Evolutionary conservation across 345 rosid genomes (phyloP).

Genomic region (Microthlaspi erraticum): DNA sequence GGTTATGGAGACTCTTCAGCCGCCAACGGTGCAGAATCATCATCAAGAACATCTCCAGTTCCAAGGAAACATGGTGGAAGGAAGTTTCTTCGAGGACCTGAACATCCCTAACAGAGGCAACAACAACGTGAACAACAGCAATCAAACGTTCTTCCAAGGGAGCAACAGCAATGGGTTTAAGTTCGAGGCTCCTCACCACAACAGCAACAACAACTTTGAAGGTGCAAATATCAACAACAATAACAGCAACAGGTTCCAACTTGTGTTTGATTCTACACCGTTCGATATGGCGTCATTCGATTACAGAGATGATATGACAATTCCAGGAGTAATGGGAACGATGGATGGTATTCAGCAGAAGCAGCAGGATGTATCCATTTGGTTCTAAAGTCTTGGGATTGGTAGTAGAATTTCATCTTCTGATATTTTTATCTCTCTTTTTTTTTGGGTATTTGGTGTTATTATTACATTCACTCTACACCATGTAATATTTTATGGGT

Average conservation of each 20-base stretch:
- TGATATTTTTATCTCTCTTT: constrained; percentile 8
- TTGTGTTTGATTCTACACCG: constrained; percentile 67
- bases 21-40: constrained; percentile 61
- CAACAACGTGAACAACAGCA: constrained; percentile 45
- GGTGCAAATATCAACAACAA: constrained; percentile 44
- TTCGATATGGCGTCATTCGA: constrained; percentile 67
- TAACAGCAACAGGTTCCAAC: constrained; percentile 49
- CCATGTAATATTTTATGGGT: constrained; percentile 42
- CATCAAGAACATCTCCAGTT: constrained; percentile 61
- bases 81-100: constrained; percentile 63
- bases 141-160: constrained; percentile 58
- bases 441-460: background rate
- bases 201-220: constrained; percentile 49
- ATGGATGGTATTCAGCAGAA: constrained; percentile 69
- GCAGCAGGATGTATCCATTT: constrained; percentile 71
- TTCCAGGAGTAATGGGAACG: constrained; percentile 45
- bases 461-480: constrained; percentile 31
- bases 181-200: constrained; percentile 25
- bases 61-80: constrained; percentile 56
- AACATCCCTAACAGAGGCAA: constrained; percentile 49
- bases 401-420: constrained; percentile 38
- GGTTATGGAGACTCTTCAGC: constrained; percentile 52
- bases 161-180: constrained; percentile 37
- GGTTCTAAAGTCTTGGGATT: constrained; percentile 59
- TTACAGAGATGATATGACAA: constrained; percentile 71